Evolutionary conservation across 1,284 basidiomycete genomes (phyloP), one percentile per base, ranked within the genome.

Genomic region (Erythrobasidium hasegawianum): DNA sequence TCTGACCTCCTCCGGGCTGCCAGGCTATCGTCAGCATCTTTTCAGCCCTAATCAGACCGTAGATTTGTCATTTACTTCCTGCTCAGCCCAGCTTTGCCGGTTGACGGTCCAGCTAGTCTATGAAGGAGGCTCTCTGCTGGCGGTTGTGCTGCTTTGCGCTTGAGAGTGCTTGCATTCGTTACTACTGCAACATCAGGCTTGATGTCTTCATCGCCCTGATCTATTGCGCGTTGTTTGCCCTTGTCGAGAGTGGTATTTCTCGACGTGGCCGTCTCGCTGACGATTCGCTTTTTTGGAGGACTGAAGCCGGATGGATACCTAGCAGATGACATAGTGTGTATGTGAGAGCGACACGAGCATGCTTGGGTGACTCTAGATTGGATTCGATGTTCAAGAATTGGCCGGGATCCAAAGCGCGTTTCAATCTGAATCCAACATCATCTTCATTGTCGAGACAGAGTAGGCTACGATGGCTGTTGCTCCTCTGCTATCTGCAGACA

Each of bases 81-180:
- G 11, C 41, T 54, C 1, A 74, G 64, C 2, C 73, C 73, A 0
- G 73, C 72, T 58, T 74, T 74, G 27, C 68, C 64, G 22, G 72
- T 71, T 2, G 57, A 59, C 4, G 72, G 72, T 1, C 72, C 72
- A 1, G 57, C 67, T 47, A 74, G 62, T 1, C 72, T 57, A 14
- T 57, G 54, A 22, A 71, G 43, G 47, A 74, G 47, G 47, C 62
- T 65, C 18, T 65, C 62, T 24, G 62, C 26, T 29, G 62, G 62
- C 33, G 33, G 33, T 5, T 33, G 33, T 5, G 33, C 33, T 5
- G 5, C 33, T 11, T 33, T 33, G 33, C 33, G 33, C 33, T 33
- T 65, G 18, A 16, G 26, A 2, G 16, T 53, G 22, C 8, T 9
- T 26, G 4, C n/a, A 26, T 16, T 27, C 26, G 5, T 26, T 53